A percentile compares a stretch with the other conserved stretches of the same genome.
These are phyloP conservation scores for Pachysandra terminalis DNA, from an alignment of 164 flowering plant species.

Conservation along the genomic window DNA sequence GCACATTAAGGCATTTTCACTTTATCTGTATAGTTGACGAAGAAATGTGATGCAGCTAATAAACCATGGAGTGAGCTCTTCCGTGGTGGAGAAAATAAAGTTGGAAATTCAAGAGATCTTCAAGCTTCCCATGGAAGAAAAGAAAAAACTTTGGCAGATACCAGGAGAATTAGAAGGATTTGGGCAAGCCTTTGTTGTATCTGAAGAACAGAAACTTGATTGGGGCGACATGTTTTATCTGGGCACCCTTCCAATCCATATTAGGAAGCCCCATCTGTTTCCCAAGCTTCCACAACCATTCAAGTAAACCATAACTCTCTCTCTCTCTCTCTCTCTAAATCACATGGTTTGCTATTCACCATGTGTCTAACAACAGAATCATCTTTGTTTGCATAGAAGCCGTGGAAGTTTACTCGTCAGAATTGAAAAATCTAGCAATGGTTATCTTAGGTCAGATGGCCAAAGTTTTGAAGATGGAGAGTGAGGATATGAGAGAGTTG, in stretches of 20 bases:
- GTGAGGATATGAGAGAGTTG: slow-evolving; percentile 22
- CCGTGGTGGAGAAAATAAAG: slow-evolving; percentile 33
- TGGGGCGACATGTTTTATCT: slow-evolving; percentile 39
- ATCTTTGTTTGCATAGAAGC: slow-evolving; percentile 22
- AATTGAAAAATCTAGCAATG: slow-evolving; percentile 26
- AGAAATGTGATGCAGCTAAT: slow-evolving; percentile 23
- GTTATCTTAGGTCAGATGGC: slow-evolving; percentile 19
- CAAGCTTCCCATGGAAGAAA: slow-evolving; percentile 41
- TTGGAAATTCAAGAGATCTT: slow-evolving; percentile 27
- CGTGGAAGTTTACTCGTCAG: slow-evolving; percentile 23
- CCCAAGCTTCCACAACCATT: slow-evolving; percentile 28
- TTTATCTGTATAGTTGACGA: no score
- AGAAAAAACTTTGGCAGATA: slow-evolving; percentile 23
- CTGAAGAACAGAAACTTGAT: slow-evolving; percentile 40
- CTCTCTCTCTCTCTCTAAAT: neutral
- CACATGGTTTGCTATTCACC: neutral
- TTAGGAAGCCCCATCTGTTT: slow-evolving; percentile 31
- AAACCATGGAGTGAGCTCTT: slow-evolving; percentile 40
- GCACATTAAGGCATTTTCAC: no score
- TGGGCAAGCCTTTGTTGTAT: slow-evolving; percentile 34
- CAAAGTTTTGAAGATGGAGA: slow-evolving; percentile 28
- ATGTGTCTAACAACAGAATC: neutral
- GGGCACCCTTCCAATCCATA: slow-evolving; percentile 21
- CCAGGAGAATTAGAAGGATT: slow-evolving; percentile 37
- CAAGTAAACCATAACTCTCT: slow-evolving; percentile 17